These are phyloP conservation scores for Hyaloperonospora brassicae DNA, from an alignment of 352 stramenopile genomes.

Conservation along the genomic window DNA sequence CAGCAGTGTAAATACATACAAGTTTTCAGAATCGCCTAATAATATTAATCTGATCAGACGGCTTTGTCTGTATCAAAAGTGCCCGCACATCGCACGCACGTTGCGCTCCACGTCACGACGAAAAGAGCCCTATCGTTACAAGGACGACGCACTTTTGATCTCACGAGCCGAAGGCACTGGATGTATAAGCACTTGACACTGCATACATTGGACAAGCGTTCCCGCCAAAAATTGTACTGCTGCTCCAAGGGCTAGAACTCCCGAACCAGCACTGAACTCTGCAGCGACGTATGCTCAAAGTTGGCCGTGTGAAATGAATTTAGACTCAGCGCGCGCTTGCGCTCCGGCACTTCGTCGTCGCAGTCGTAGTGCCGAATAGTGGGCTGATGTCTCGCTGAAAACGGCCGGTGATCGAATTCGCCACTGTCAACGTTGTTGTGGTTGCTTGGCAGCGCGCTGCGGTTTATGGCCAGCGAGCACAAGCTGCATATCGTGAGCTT, in stretches of 20 bases:
- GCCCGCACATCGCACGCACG: no score
- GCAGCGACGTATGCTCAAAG: slow-evolving; percentile 61
- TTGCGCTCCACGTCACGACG: no score
- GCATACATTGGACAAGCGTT: no score
- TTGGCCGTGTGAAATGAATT: slow-evolving; percentile 80
- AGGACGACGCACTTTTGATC: no score
- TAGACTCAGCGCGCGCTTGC: slow-evolving; percentile 51
- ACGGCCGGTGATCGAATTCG: slow-evolving; percentile 35
- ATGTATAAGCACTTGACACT: no score
- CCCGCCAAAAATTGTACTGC: no score
- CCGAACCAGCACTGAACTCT: slow-evolving; percentile 35
- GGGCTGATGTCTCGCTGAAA: slow-evolving; percentile 32
- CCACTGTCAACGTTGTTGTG: slow-evolving; percentile 30
- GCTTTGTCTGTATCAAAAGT: no score
- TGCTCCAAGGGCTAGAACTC: slow-evolving; percentile 25
- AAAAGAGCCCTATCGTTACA: no score
- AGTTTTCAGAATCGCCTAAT: no score
- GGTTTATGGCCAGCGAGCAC: slow-evolving; percentile 70
- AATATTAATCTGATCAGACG: no score
- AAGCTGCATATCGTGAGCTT: slow-evolving; percentile 81
- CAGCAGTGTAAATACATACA: no score
- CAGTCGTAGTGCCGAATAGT: slow-evolving; percentile 25
- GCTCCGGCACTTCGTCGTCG: slow-evolving; percentile 21
- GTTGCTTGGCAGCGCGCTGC: slow-evolving; percentile 46
- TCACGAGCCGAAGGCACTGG: no score